phyloP scores from a whole-genome alignment of 1,284 basidiomycete genomes.

The Vanrija pseudolonga region DNA sequence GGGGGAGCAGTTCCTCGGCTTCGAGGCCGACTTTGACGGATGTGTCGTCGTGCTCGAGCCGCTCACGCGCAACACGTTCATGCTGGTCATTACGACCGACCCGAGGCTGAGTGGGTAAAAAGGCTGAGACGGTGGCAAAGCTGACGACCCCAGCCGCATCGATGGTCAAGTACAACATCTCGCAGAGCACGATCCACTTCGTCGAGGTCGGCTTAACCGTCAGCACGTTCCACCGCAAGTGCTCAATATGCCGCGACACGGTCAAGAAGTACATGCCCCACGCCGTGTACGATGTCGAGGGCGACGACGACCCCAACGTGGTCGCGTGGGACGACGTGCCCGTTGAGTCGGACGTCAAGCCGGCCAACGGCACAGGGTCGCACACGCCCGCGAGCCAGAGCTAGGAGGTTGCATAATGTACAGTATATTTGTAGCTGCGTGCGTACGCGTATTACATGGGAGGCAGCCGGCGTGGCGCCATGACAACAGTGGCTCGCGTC shows the following conservation, averaged over 20 bases:
- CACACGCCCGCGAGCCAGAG: neutral
- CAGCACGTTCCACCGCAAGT: slow-evolving; percentile 37
- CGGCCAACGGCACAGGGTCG: neutral
- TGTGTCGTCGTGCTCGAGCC: slow-evolving; percentile 86
- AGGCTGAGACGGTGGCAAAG: neutral
- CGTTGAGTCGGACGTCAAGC: neutral
- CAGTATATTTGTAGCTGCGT: slow-evolving; percentile 1
- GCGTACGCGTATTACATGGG: neutral
- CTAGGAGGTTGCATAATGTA: slow-evolving; percentile 1
- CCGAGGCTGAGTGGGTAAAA: slow-evolving; percentile 68
- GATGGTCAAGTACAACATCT: slow-evolving; percentile 52
- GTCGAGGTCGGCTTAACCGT: slow-evolving; percentile 43
- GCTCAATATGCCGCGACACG: slow-evolving; percentile 37
- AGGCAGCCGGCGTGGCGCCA: neutral
- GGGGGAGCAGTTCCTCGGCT: slow-evolving; percentile 72
- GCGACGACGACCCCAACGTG: slow-evolving; percentile 32
- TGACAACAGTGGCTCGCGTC: neutral
- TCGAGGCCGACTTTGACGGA: slow-evolving; percentile 71
- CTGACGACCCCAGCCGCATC: slow-evolving; percentile 44
- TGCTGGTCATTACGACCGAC: slow-evolving; percentile 77
- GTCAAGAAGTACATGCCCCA: slow-evolving; percentile 15
- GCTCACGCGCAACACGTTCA: slow-evolving; percentile 90
- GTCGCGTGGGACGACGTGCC: slow-evolving; percentile 41
- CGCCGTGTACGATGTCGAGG: slow-evolving; percentile 33
- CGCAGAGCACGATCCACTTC: slow-evolving; percentile 50